These are phyloP conservation scores for Aegilops bicornis DNA, from an alignment of 176 grass and related monocot genomes.

Conservation along the genomic window DNA sequence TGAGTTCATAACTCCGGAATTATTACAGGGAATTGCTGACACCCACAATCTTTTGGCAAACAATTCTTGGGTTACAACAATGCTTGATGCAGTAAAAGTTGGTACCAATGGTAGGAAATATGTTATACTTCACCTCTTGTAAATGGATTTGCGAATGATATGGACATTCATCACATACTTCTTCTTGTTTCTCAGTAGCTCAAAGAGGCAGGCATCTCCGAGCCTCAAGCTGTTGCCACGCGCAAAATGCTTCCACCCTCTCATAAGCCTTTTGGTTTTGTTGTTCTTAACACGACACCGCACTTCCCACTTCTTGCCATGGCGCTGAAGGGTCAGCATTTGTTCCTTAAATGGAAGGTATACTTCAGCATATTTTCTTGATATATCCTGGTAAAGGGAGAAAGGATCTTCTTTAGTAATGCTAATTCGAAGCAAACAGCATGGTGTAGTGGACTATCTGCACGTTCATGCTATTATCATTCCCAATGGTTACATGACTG, in stretches of 20 bases:
- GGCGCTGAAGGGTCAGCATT: not conserved
- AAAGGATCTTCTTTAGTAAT: too few relatives aligned
- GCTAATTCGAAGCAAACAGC: too few relatives aligned
- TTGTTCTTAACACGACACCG: not conserved
- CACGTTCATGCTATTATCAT: too few relatives aligned
- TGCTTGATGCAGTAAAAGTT: not conserved
- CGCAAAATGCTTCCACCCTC: conserved; percentile 30
- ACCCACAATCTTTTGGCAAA: not conserved
- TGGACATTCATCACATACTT: not conserved
- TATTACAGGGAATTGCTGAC: not conserved
- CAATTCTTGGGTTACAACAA: not conserved
- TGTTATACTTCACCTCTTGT: not conserved
- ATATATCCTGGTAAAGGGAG: too few relatives aligned
- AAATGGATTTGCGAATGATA: not conserved
- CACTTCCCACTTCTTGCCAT: not conserved
- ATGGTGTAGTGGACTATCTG: too few relatives aligned
- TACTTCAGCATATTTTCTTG: too few relatives aligned
- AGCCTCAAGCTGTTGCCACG: conserved; percentile 31
- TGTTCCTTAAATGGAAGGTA: too few relatives aligned
- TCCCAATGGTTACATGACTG: not conserved
- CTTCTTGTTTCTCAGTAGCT: not conserved
- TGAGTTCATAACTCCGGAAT: not conserved
- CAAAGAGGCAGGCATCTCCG: conserved; percentile 14
- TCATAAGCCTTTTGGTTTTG: not conserved
- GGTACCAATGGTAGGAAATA: not conserved